phyloP scores from a whole-genome alignment of 108 stramenopile species.

The Stephanodiscus minutulus region DNA sequence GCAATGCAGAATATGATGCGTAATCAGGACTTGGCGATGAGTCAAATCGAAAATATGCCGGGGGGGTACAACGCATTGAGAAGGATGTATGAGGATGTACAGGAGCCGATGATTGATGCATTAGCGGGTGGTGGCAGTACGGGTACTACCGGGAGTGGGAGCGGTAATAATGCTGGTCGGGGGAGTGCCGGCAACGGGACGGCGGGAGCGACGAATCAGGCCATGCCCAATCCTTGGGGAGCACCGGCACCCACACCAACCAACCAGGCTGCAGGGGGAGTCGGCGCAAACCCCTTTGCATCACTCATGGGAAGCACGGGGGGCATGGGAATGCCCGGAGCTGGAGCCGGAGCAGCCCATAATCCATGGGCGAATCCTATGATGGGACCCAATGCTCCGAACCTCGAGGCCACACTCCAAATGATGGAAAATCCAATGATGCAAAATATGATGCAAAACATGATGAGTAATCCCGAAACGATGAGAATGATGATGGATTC shows the following conservation, averaged over 20 bases:
- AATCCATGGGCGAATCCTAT: constrained; percentile 57
- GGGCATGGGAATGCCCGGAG: constrained; percentile 30
- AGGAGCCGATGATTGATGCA: constrained; percentile 96
- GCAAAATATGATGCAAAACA: constrained; percentile 71
- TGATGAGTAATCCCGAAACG: constrained; percentile 61
- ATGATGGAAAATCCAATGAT: constrained; percentile 81
- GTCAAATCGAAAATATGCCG: constrained; percentile 92
- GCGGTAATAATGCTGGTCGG: constrained; percentile 12
- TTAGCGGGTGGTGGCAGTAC: constrained; percentile 40
- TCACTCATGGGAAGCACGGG: constrained; percentile 46
- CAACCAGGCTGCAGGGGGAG: constrained; percentile 26
- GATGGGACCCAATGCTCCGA: constrained; percentile 59
- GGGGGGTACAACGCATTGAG: constrained; percentile 92
- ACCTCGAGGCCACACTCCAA: constrained; percentile 72
- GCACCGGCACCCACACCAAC: constrained; percentile 26
- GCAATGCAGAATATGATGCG: constrained; percentile 88
- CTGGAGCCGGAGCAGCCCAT: constrained; percentile 34
- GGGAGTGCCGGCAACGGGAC: constrained; percentile 50
- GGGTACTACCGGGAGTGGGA: constrained; percentile 14
- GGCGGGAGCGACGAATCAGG: constrained; percentile 71
- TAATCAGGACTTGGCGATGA: constrained; percentile 94
- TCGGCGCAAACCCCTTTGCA: constrained; percentile 40
- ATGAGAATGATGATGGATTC: constrained; percentile 60
- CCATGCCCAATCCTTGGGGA: constrained; percentile 94
- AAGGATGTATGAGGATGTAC: constrained; percentile 93